Conservation (phyloP, 108 stramenopile species). For the Asterionellopsis glacialis region DNA sequence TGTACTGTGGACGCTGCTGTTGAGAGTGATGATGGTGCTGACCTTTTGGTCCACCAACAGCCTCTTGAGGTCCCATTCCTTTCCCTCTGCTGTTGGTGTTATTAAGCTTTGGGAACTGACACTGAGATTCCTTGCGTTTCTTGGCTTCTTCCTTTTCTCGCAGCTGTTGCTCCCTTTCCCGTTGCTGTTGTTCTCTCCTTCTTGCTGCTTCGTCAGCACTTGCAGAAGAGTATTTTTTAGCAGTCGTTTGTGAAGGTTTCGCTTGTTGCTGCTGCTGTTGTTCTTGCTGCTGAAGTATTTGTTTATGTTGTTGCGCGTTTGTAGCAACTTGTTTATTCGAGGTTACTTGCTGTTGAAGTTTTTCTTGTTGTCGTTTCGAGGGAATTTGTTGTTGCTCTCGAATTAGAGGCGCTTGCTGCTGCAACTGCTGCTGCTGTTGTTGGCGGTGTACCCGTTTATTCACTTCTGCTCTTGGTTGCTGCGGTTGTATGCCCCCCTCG, state of each 20-base stretch:
- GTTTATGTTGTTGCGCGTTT: neutral
- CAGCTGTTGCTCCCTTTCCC: neutral
- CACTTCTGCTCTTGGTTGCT: neutral
- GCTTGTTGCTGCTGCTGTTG: neutral
- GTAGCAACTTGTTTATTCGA: neutral
- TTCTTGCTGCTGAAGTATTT: neutral
- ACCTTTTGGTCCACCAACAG: too few species aligned
- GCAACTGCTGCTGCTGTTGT: neutral
- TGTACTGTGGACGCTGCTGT: too few species aligned
- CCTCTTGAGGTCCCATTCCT: too few species aligned
- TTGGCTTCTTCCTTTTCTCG: neutral
- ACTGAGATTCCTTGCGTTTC: slow-evolving; percentile 2
- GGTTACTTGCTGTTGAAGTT: neutral
- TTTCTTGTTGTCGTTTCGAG: neutral
- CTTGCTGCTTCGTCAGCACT: too few species aligned
- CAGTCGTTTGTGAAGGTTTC: neutral
- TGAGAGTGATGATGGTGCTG: too few species aligned
- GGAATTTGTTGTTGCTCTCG: neutral
- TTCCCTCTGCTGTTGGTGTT: too few species aligned
- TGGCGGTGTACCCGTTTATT: neutral
- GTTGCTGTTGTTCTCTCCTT: neutral
- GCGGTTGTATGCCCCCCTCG: neutral
- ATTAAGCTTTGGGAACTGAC: neutral
- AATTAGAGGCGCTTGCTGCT: neutral
- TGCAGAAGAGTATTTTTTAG: too few species aligned